A percentile compares a stretch with the other conserved stretches of the same genome.
These are phyloP conservation scores for Sanghuangporus baumii DNA, from an alignment of 1,284 basidiomycete genomes.

Conservation along the genomic window DNA sequence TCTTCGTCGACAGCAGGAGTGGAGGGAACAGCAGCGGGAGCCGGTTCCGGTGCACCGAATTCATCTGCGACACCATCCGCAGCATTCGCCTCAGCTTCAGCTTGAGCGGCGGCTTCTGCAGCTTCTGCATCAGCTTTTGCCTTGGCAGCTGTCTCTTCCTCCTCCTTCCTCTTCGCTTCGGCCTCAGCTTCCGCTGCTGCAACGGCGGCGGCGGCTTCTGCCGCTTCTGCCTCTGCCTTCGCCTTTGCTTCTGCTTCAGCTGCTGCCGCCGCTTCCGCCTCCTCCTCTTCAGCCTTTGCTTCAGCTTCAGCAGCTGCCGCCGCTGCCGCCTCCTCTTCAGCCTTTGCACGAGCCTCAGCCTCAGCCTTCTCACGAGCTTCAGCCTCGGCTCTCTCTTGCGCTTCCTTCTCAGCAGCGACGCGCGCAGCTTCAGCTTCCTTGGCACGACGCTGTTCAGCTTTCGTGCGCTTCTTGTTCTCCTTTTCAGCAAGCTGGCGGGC, in stretches of 20 bases:
- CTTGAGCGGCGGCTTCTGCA: neutral
- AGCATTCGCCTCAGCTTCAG: neutral
- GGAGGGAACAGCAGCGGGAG: neutral
- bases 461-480: neutral
- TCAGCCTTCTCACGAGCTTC: neutral
- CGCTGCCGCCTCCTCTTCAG: neutral
- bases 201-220: neutral
- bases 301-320: neutral
- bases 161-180: neutral
- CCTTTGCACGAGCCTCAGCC: neutral
- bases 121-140: conserved; percentile 1
- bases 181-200: neutral
- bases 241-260: neutral
- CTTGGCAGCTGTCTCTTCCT: neutral
- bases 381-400: neutral
- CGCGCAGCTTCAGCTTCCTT: neutral
- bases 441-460: neutral
- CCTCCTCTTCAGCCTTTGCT: neutral
- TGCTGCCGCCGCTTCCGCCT: neutral
- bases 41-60: neutral
- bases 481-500: neutral
- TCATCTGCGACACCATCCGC: neutral
- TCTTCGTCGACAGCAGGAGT: conserved; percentile 6
- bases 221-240: neutral
- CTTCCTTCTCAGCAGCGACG: neutral